phyloP scores from a whole-genome alignment of 768 basidiomycete genomes.

The Boletus tomentosulus region DNA sequence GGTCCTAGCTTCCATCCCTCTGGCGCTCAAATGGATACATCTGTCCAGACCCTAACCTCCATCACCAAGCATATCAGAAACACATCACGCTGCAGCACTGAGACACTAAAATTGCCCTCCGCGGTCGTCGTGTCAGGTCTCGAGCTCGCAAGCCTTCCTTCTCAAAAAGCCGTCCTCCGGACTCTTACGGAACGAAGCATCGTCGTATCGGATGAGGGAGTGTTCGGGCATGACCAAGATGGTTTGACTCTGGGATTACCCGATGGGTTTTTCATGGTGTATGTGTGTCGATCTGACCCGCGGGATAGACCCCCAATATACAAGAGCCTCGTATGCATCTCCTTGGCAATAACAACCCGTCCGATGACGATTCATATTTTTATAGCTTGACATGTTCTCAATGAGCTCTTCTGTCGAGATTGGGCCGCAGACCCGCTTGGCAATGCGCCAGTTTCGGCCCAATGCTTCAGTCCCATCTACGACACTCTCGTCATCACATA shows the following conservation, averaged over 20 bases:
- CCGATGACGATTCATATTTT: slow-evolving; percentile 4
- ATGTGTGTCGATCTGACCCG: slow-evolving; percentile 63
- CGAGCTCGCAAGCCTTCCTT: slow-evolving; percentile 51
- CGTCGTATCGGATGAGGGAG: slow-evolving; percentile 32
- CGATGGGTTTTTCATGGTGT: slow-evolving; percentile 66
- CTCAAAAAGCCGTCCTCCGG: slow-evolving; percentile 54
- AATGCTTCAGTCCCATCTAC: slow-evolving; percentile 25
- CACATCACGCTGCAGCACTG: slow-evolving; percentile 15
- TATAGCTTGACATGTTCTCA: slow-evolving; percentile 72
- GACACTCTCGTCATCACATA: slow-evolving; percentile 26
- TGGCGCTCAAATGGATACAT: slow-evolving; percentile 14
- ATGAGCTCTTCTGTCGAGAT: slow-evolving; percentile 65
- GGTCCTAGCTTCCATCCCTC: slow-evolving; percentile 6
- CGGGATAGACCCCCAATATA: slow-evolving; percentile 64
- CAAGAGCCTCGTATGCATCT: slow-evolving; percentile 55
- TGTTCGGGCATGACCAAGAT: slow-evolving; percentile 23
- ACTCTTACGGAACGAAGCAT: slow-evolving; percentile 52
- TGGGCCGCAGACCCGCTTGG: slow-evolving; percentile 35
- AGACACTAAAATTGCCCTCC: slow-evolving; percentile 40
- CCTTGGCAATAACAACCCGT: not conserved
- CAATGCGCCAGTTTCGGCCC: slow-evolving; percentile 32
- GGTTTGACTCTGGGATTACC: slow-evolving; percentile 39
- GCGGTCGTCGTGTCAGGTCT: slow-evolving; percentile 68
- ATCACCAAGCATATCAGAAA: slow-evolving; percentile 9
- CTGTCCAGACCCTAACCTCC: slow-evolving; percentile 12